Base-by-base conservation (phyloP, 2,329 filamentous ascomycete species). In the Blastomyces gilchristii region DNA sequence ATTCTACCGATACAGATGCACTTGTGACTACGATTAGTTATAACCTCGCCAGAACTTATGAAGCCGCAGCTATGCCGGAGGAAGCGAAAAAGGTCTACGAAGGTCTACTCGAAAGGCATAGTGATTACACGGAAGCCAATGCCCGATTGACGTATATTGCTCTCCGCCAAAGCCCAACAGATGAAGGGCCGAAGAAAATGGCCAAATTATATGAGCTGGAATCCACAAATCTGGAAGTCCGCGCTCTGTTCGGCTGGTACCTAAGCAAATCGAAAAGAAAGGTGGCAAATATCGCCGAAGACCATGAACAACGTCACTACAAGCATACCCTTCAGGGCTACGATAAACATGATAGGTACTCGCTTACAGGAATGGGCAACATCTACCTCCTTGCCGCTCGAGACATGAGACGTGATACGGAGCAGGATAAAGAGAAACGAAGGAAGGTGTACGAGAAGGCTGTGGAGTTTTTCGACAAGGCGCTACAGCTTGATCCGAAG, bases 401-500 rank as follows among this genome's bases (percentile, higher is more conserved):
- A 69, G 95, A 99, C 75, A 97, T 97, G 91, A 89, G 90, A 39
- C 86, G 92, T 60, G 90, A 94, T 65, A 89, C 89, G 0, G 94
- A 97, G 9, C 82, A 86, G 64, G 93, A 99, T 65, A 96, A 90
- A 76, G 89, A 96, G 70, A 96, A 95, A 79, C 87, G 92, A 61
- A 89, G 87, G 63, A 89, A 88, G 69, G 88, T 86, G 65, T 99
- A 97, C 73, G 86, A 87, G 72, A 91, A 93, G 68, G 92, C 94
- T 0, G 92, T 97, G 12, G 95, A 99, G 73, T 99, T 99, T 77
- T 99, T 97, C 70, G 94, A 97, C 74, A 99, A 99, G 78, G 93
- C 93, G 4, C 80, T 99, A 28, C 91, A 95, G 66, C 80, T 99
- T n/a, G 94, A 99, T 71, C 87, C 91, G 0, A 91, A 88, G 78